Percentiles rank a stretch among this genome's conserved stretches.
Evolutionary conservation across 73 alveolate genomes (phyloP).

Genomic region (Durusdinium trenchii): DNA sequence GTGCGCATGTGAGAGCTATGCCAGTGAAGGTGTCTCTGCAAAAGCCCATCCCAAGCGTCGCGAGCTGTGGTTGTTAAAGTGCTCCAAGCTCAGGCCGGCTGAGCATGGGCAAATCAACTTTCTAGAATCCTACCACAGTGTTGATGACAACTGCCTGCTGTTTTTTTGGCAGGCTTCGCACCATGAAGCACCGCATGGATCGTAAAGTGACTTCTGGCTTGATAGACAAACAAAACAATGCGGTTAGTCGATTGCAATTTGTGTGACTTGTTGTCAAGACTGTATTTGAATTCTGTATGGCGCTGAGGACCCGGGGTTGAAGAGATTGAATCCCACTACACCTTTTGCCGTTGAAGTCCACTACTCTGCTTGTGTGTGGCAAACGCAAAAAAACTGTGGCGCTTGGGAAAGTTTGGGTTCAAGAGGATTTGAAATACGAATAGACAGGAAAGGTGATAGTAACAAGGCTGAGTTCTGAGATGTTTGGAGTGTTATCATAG

Average conservation of each 20-base stretch:
- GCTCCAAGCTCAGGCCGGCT: conserved; percentile 7
- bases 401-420: neutral
- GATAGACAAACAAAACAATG: too few species aligned
- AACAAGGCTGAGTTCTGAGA: neutral
- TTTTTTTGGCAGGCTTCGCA: neutral
- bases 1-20: neutral
- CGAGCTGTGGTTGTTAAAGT: neutral
- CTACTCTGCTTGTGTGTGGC: too few species aligned
- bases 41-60: neutral
- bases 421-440: neutral
- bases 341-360: neutral
- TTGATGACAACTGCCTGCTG: neutral
- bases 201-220: neutral
- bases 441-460: neutral
- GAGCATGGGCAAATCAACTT: too few species aligned
- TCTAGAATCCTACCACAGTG: neutral
- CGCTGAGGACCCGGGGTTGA: neutral
- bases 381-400: neutral
- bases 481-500: neutral
- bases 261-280: neutral
- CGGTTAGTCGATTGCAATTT: neutral
- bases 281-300: neutral
- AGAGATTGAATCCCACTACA: neutral
- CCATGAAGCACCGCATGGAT: conserved; percentile 9
- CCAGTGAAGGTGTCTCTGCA: neutral